Base-by-base conservation (phyloP, 371 early-diverging fungal species). In the Mortierella sp. region DNA sequence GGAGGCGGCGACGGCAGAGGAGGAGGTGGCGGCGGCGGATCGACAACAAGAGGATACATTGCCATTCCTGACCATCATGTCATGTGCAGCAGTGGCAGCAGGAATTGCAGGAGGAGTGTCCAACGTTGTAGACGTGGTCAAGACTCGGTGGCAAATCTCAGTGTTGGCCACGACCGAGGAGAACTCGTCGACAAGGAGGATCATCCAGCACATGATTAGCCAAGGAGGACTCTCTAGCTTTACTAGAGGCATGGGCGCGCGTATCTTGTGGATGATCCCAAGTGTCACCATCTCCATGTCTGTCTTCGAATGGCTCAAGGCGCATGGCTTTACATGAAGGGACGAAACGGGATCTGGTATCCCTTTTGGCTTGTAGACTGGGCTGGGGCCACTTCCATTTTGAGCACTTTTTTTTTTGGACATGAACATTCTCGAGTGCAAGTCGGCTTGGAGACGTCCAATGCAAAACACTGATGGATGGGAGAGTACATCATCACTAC, bases 61-160 rank as follows among this genome's bases (percentile, higher is more conserved):
- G 24, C 81, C 87, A 0, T 85, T 85, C 46, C 45, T 58, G 24
- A 81, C 82, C 5, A 91, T 91, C 65, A 64, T 90, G 46, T 22
- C 80, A 6, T 89, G 87, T 64, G 86, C 93, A 3, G 83, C 80
- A 5, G 46, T 86, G 0, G 83, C 93, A 1, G 88, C 91, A 19
- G 81, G 88, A 0, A 57, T 90, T 2, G 89, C 91, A 2, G 86
- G 85, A 17, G 80, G 83, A 1, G 37, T 92, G 0, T 88, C 90
- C 2, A 94, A 93, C 31, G 83, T 87, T 0, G 69, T 91, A 2
- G 95, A 95, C 67, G 87, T 93, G n/a, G 85, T 94, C 43, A 93
- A 93, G 66, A 95, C 95, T 27, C 83, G 94, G 6, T 89, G 91
- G 83, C 95, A 95, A 63, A 81, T 90, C 16, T 84, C 86, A 8